These are phyloP conservation scores for Eucalyptus erythrocorys DNA, from an alignment of 345 rosid species.

Conservation along the genomic window DNA sequence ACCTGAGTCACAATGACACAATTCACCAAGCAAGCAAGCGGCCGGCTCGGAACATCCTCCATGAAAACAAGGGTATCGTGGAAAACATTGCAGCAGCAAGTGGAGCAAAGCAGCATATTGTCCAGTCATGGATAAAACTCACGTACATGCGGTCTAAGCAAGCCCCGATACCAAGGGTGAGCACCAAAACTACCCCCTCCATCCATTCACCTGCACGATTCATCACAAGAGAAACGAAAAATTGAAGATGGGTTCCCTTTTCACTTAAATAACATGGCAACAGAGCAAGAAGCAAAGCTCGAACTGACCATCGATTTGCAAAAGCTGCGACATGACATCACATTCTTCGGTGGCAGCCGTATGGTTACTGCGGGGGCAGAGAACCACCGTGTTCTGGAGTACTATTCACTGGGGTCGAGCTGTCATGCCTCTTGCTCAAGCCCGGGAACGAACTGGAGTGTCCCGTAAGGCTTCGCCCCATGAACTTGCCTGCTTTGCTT, in stretches of 20 bases:
- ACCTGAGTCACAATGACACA: neutral
- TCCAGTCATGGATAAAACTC: neutral
- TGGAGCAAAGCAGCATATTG: neutral
- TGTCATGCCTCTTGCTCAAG: conserved; percentile 38
- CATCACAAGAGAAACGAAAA: neutral
- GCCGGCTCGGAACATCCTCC: neutral
- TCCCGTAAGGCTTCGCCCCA: conserved; percentile 77
- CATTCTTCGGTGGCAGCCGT: neutral
- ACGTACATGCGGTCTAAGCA: neutral
- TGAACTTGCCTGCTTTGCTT: conserved; percentile 75
- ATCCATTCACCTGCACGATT: neutral
- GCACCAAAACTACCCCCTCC: neutral
- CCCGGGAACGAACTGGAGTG: conserved; percentile 20
- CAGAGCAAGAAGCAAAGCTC: neutral
- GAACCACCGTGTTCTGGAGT: conserved; percentile 38
- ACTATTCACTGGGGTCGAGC: conserved; percentile 54
- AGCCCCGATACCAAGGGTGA: neutral
- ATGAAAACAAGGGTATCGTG: neutral
- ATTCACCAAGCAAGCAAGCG: neutral
- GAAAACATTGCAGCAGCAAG: neutral
- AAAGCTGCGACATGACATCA: neutral
- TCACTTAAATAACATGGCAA: neutral
- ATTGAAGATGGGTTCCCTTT: neutral
- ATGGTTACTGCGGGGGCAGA: neutral
- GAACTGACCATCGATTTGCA: neutral